Base-by-base conservation (phyloP, 139 green algal species). In the Coccomyxa sp. region DNA sequence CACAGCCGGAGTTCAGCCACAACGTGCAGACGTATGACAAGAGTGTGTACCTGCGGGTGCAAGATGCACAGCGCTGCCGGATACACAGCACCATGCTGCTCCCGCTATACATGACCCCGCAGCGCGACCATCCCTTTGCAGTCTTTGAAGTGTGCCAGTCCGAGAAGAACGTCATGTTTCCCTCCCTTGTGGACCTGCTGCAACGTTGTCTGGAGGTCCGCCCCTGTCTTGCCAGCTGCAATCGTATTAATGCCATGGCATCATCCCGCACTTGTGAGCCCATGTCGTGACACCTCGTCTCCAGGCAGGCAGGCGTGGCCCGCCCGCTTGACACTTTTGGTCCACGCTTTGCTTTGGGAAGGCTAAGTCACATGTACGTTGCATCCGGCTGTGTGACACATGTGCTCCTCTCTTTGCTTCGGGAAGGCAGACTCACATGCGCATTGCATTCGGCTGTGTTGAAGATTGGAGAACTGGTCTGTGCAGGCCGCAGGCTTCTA, bases 11-110 rank as follows among this genome's bases (percentile, higher is more conserved):
- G 81, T 93, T 96, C 87, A 89, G 74, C 9, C 80, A 89, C 82
- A 85, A 96, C 71, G 89, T 96, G 37, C 91, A 95, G 73, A 89
- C 90, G 77, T 95, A 95, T 78, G 87, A 94, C 79, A 90, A 90
- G 74, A 82, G 84, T 41, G 88, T 95, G 34, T 96, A 95, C 81
- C 73, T 95, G 36, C 84, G 92, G 0, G 92, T 92, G 10, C 88
- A 79, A 44, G 92, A 96, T 75, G 92, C 92, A 31, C 88, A 95
- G 85, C 87, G 92, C 36, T 97, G 92, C 82, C 80, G 85, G 0
- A 87, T 97, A 41, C 86, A 93, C 85, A 90, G 83, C 37, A 89
- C 88, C 14, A 74, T 96, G 2, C 86, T 94, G n/a, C 89, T 92
- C 81, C 90, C 91, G 10, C 76, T 95, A 35, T 93, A 89, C 70